Evolutionary conservation across 192 early-diverging fungal species (phyloP), one percentile per base, ranked within the genome.

Genomic region (Coemansia sp.): DNA sequence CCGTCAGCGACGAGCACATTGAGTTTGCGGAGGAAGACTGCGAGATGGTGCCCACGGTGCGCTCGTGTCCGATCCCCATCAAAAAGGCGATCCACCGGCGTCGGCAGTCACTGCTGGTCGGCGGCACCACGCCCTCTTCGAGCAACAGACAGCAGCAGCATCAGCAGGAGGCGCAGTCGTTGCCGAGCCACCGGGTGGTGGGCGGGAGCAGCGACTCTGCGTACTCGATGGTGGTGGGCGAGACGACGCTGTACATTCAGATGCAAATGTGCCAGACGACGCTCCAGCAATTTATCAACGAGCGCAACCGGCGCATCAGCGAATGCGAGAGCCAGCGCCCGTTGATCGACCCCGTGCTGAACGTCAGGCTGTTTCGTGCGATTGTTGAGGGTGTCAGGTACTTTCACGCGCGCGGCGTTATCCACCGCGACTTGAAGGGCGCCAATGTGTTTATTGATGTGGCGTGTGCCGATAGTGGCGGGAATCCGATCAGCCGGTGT

Each of bases 261-360:
- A 94, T 99, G 97, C 94, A 99, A 68, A 83, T 99, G 31, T 99
- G 96, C 61, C 86, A 86, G 59, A 89, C 84, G 3, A 90, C 87
- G 1, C 72, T 93, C 22, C 85, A 85, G 32, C 90, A 93, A 73
- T 93, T 88, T 38, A 78, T 93, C 0, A 43, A 63, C 35, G 84
- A 85, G 35, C 79, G 87, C 6, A 87, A 92, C 59, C 77, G 87
- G 65, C 89, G 87, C 25, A 81, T 93, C 2, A 59, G 65, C 19
- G 62, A 68, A 35, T n/a, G n/a, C n/a, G 56, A 35, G 10, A 32
- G 17, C 19, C 56, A 38, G 32, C 37, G 27, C 8, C 56, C 64
- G 54, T 77, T 85, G 22, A 81, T 89, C 15, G 89, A 92, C 59
- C 83, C 80, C 3, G 77, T 83, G 3, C 68, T 82, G 60, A 85